These are phyloP conservation scores for Rhodotorula sp. DNA, from an alignment of 1,284 basidiomycete genomes.

Conservation along the genomic window DNA sequence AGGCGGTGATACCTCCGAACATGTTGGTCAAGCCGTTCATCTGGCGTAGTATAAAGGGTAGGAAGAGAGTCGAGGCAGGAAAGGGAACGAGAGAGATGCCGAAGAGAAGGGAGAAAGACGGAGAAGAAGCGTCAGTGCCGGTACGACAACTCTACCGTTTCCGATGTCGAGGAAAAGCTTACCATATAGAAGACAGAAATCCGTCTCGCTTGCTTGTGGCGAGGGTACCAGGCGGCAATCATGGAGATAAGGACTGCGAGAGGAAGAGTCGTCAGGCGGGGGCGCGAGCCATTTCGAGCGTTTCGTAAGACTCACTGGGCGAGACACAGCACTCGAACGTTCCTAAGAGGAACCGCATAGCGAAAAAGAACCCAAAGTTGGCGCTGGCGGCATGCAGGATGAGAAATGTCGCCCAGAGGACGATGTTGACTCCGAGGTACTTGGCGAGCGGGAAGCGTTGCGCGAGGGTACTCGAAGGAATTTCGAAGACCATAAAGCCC, in stretches of 20 bases:
- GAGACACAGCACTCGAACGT: constrained; percentile 48
- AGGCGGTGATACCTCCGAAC: constrained; percentile 67
- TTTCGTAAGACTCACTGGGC: constrained; percentile 52
- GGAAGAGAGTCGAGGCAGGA: background rate
- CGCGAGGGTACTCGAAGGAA: constrained; percentile 65
- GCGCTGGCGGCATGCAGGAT: constrained; percentile 56
- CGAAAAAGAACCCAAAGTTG: constrained; percentile 39
- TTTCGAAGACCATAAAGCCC: constrained; percentile 49
- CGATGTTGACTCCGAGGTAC: constrained; percentile 59
- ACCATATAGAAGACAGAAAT: constrained; percentile 63
- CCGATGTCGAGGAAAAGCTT: background rate
- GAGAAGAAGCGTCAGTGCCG: constrained; percentile 28
- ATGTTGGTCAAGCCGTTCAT: constrained; percentile 61
- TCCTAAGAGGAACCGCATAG: constrained; percentile 62
- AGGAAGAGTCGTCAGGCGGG: no score
- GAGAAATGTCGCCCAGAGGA: constrained; percentile 60
- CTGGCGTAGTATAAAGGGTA: no score
- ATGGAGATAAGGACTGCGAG: constrained; percentile 59
- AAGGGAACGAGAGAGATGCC: background rate
- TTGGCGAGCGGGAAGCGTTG: constrained; percentile 63
- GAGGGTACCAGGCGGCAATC: constrained; percentile 68
- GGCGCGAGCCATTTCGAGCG: constrained; percentile 58
- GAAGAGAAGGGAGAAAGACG: background rate
- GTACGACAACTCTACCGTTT: no score
- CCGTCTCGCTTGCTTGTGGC: constrained; percentile 64